Evolutionary conservation across 768 basidiomycete genomes (phyloP).

Genomic region (Agaricus blazei): DNA sequence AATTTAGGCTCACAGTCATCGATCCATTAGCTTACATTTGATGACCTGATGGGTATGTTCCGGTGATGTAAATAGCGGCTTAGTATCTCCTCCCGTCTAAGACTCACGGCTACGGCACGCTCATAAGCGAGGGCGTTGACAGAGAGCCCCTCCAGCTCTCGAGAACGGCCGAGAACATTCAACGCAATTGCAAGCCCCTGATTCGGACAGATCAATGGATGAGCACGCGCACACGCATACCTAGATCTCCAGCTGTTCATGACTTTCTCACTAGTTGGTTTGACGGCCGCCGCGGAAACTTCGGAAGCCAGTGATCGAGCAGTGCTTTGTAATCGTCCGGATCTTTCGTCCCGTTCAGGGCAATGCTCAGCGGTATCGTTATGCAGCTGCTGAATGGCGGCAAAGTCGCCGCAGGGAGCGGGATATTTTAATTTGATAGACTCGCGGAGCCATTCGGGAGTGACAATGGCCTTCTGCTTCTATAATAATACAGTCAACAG

Average conservation of each 20-base stretch:
- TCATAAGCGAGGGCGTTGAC: conserved; percentile 69
- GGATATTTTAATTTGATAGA: conserved; percentile 40
- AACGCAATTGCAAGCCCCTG: conserved; percentile 58
- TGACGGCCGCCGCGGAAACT: conserved; percentile 7
- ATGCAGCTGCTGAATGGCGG: conserved; percentile 47
- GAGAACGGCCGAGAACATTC: conserved; percentile 47
- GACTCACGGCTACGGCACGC: conserved; percentile 62
- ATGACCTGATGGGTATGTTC: conserved; percentile 16
- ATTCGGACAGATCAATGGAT: conserved; percentile 66
- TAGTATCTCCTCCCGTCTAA: background rate
- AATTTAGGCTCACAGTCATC: too few species aligned
- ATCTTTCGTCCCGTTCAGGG: conserved; percentile 28
- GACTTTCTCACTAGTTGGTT: conserved; percentile 18
- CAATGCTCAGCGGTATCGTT: conserved; percentile 41
- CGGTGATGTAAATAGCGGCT: background rate
- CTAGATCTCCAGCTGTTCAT: conserved; percentile 31
- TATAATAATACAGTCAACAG: conserved; percentile 19
- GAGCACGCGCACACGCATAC: conserved; percentile 59
- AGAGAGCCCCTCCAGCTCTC: conserved; percentile 63
- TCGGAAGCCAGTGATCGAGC: background rate
- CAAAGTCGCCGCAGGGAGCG: conserved; percentile 51
- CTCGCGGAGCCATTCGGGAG: conserved; percentile 65
- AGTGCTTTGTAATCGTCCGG: conserved; percentile 4
- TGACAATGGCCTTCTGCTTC: conserved; percentile 65
- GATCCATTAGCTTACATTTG: conserved; percentile 19